Conservation (phyloP, 1,284 basidiomycete species). For the Ceratobasidium sp. region DNA sequence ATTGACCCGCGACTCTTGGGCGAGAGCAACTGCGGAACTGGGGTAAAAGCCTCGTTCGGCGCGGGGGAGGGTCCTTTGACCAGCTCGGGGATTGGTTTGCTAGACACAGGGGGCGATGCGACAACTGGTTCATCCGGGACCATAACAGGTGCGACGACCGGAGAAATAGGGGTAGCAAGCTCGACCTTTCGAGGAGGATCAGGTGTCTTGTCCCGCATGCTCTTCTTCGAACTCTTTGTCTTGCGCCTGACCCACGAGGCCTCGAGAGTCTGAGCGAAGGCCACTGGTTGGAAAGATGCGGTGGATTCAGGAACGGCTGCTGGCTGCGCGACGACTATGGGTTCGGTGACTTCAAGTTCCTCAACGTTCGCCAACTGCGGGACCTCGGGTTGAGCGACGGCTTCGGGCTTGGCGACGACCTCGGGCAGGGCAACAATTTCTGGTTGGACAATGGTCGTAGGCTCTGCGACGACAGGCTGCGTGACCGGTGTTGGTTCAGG, state of each 20-base stretch:
- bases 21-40: background rate
- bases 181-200: conserved; percentile 6
- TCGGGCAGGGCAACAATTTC: background rate
- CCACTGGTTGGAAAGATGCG: background rate
- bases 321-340: background rate
- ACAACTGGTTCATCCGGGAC: background rate
- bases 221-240: conserved; percentile 33
- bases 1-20: background rate
- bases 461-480: background rate
- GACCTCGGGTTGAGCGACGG: background rate
- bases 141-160: background rate
- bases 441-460: background rate
- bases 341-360: background rate
- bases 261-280: background rate
- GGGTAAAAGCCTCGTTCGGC: background rate
- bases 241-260: background rate
- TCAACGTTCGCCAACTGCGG: background rate
- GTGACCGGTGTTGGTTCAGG: background rate
- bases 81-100: background rate
- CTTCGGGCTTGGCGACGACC: no score
- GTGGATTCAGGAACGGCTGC: background rate
- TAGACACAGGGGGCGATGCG: background rate
- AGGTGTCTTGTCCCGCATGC: conserved; percentile 20
- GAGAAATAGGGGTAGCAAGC: background rate
- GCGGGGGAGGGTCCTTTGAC: background rate